Evolutionary conservation across 306 rosid genomes (phyloP).

Genomic region (Begonia masoniana): DNA sequence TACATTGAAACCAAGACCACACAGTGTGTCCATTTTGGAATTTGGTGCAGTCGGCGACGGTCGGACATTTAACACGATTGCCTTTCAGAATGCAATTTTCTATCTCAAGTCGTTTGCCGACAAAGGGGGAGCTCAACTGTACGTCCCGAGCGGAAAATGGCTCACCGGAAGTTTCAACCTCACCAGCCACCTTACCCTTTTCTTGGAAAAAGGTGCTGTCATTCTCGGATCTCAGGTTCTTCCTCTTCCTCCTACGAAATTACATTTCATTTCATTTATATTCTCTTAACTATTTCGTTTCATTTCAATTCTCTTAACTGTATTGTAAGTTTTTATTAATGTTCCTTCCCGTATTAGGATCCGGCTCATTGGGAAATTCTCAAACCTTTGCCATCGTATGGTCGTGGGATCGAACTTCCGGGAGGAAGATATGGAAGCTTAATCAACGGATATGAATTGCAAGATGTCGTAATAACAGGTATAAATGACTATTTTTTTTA

Average conservation of each 20-base stretch:
- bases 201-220: constrained; percentile 80
- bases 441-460: constrained; percentile 68
- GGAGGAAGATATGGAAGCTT: constrained; percentile 77
- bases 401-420: constrained; percentile 78
- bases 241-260: background rate
- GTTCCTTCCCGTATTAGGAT: constrained; percentile 36
- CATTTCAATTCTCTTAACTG: no score
- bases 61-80: constrained; percentile 72
- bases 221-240: constrained; percentile 94
- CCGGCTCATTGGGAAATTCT: constrained; percentile 69
- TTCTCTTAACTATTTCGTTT: no score
- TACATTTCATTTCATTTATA: background rate
- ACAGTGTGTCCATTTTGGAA: constrained; percentile 82
- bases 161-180: constrained; percentile 91
- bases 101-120: constrained; percentile 95
- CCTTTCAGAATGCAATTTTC: constrained; percentile 91
- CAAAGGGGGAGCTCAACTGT: constrained; percentile 97
- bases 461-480: constrained; percentile 94
- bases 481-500: constrained; percentile 1
- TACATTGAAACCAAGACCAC: constrained; percentile 65
- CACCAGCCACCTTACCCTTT: constrained; percentile 91
- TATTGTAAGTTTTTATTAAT: background rate
- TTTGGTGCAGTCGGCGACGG: constrained; percentile 99
- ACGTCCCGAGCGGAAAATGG: constrained; percentile 87
- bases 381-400: constrained; percentile 88